A percentile compares a stretch with the other conserved stretches of the same genome.
Conservation (phyloP, 2,329 filamentous ascomycete species). For the Aureobasidium sp. region DNA sequence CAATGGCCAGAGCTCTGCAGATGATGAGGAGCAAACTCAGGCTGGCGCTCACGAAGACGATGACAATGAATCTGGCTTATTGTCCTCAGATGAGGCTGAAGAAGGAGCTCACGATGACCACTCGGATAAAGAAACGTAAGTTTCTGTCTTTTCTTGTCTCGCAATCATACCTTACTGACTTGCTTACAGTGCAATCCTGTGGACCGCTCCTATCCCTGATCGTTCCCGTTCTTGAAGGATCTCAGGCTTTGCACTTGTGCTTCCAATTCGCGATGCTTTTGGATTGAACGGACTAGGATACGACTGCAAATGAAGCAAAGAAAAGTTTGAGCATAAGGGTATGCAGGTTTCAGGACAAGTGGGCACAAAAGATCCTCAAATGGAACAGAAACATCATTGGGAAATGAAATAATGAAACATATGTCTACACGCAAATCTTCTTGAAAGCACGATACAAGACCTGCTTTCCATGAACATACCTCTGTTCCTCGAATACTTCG, state of each 20-base stretch:
- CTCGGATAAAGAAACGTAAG: not conserved
- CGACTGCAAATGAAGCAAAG: too few species aligned
- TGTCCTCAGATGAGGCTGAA: not conserved
- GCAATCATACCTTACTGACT: not conserved
- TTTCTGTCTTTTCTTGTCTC: too few species aligned
- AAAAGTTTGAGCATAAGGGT: too few species aligned
- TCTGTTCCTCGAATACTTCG: not conserved
- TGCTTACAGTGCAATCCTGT: not conserved
- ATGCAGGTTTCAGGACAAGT: too few species aligned
- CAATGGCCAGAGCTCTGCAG: not conserved
- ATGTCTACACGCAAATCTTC: too few species aligned
- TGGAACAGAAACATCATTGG: too few species aligned
- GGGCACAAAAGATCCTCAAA: too few species aligned
- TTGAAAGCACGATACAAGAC: not conserved
- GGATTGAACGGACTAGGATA: too few species aligned
- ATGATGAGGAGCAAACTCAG: not conserved
- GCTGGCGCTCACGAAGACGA: not conserved
- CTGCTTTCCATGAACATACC: not conserved
- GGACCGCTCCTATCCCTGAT: not conserved
- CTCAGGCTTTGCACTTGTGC: too few species aligned
- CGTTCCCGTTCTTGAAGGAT: too few species aligned
- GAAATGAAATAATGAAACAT: too few species aligned
- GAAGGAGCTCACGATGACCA: not conserved
- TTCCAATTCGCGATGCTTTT: too few species aligned
- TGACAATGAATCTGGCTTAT: not conserved